Evolutionary conservation across 2,329 filamentous ascomycete genomes (phyloP), one percentile per base, ranked within the genome.

Genomic region (Periconia macrospinosa): DNA sequence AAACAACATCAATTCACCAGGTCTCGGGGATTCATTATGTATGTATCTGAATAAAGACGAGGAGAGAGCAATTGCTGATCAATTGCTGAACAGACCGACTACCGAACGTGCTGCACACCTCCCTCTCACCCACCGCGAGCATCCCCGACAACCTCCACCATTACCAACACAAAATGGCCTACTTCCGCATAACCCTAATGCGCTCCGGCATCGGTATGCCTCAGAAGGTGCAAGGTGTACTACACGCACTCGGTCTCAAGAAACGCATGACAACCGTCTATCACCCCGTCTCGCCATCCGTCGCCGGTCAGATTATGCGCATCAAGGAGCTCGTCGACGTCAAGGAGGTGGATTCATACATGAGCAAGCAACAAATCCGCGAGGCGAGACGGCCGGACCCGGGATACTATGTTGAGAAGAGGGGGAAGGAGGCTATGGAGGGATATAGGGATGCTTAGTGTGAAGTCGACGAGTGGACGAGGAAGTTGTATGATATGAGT

Each of bases 281-380:
- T 81, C 89, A 96, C 76, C 89, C 90, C 37, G 91, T 96, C 57
- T 84, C 84, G 57, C 85, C 87, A 41, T 86, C 91, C 62, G 86
- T 91, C 57, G 92, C 92, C 10, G 92, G 92, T 71, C 91, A 95
- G 79, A 91, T 97, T 69, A 88, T 97, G 81, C 88, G 89, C 75
- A 91, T 97, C 65, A 97, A 97, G 80, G 92, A 97, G 78, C 80
- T 97, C 58, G 90, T 97, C 44, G 81, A 85, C 50, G 91, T 96
- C 35, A 80, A 86, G 62, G 92, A 96, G 77, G 91, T 95, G 43
- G 85, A 87, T 33, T 72, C 77, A 57, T 74, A 82, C 30, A 72
- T 91, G 75, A 87, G 81, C 8, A 84, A 85, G 69, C 75, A 77
- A 52, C 84, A 96, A 78, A 81, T 96, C 68, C 86, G 86, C 76